A percentile compares a stretch with the other conserved stretches of the same genome.
Conservation (phyloP, 345 rosid species). For the Bruguiera gymnorhiza region DNA sequence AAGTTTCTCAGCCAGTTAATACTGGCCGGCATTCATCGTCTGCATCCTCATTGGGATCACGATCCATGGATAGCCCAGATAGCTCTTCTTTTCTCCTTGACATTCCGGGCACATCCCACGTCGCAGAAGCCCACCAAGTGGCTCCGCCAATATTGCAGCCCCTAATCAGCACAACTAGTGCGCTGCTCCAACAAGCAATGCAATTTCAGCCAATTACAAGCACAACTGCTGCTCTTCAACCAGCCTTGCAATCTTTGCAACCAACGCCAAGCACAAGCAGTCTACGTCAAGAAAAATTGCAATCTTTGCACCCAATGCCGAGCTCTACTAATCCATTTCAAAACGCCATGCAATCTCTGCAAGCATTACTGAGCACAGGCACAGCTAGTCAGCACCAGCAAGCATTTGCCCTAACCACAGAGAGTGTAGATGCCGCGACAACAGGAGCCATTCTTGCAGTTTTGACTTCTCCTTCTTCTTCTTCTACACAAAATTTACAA, state of each 20-base stretch:
- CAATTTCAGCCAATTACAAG: slow-evolving; percentile 1
- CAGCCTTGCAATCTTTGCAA: slow-evolving; percentile 7
- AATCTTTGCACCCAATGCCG: slow-evolving; percentile 1
- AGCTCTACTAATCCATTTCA: slow-evolving; percentile 22
- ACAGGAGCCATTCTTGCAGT: slow-evolving; percentile 64
- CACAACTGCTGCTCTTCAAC: not conserved
- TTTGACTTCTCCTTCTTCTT: slow-evolving; percentile 42
- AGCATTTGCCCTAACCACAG: not conserved
- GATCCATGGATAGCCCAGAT: slow-evolving; percentile 57
- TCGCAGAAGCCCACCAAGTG: slow-evolving; percentile 8
- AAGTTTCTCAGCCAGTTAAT: slow-evolving; percentile 27
- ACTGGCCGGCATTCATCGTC: slow-evolving; percentile 47
- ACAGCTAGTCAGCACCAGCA: not conserved
- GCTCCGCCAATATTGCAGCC: not conserved
- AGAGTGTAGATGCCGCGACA: slow-evolving; percentile 27
- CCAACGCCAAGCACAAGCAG: not conserved
- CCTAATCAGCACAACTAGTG: slow-evolving; percentile 7
- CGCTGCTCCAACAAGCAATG: slow-evolving; percentile 2
- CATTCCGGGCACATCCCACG: slow-evolving; percentile 35
- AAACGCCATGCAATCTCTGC: slow-evolving; percentile 35
- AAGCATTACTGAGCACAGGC: not conserved
- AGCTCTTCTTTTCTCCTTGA: slow-evolving; percentile 51
- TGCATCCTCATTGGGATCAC: slow-evolving; percentile 66
- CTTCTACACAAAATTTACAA: slow-evolving; percentile 32
- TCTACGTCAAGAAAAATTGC: not conserved